Conservation (phyloP, 139 green algal species). For the Ettlia oleoabundans region DNA sequence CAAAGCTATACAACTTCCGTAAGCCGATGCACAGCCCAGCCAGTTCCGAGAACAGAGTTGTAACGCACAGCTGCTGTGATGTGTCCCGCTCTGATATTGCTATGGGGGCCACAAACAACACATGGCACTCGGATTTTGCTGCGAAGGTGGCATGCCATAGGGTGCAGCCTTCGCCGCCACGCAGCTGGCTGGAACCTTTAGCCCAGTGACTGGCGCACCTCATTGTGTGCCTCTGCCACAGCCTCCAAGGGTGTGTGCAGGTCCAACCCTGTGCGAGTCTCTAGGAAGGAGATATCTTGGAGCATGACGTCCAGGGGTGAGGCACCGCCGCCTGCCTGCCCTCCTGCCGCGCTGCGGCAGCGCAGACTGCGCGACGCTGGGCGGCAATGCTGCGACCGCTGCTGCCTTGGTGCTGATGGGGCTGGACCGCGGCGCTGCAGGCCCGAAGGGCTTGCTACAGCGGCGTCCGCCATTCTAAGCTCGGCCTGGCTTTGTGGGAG, state of each 20-base stretch:
- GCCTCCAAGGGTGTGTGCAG: background rate
- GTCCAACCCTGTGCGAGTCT: background rate
- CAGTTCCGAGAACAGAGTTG: too few relatives aligned
- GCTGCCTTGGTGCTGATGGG: background rate
- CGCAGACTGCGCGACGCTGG: background rate
- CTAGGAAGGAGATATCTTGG: background rate
- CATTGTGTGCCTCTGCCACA: constrained; percentile 4
- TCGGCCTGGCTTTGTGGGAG: too few relatives aligned
- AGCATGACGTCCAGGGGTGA: background rate
- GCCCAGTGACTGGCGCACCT: constrained; percentile 9
- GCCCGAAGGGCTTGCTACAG: background rate
- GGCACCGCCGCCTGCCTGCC: background rate
- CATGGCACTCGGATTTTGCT: too few relatives aligned
- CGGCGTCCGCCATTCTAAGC: background rate
- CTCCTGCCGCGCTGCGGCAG: background rate
- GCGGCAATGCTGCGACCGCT: background rate
- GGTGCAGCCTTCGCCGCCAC: too few relatives aligned
- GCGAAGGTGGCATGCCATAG: too few relatives aligned
- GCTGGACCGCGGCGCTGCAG: background rate
- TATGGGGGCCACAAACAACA: too few relatives aligned
- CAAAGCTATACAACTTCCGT: too few relatives aligned
- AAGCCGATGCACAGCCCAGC: too few relatives aligned
- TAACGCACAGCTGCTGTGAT: too few relatives aligned
- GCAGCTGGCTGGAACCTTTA: too few relatives aligned
- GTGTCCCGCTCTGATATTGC: too few relatives aligned